Conservation (phyloP, 2,329 filamentous ascomycete genomes). For the Amylocarpus encephaloides region DNA sequence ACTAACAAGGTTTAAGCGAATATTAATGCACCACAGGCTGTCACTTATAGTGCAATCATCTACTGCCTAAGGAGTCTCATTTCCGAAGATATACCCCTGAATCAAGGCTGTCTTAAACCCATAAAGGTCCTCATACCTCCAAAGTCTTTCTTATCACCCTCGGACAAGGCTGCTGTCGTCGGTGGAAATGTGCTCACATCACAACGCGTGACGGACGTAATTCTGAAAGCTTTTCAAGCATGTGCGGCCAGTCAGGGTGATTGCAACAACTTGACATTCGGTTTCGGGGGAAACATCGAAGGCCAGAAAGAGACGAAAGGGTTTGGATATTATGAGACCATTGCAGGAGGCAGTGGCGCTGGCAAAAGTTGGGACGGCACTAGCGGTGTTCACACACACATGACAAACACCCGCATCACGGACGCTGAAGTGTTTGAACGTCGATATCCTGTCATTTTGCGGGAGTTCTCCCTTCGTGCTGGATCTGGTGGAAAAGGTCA, state of each 20-base stretch:
- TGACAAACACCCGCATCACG: constrained; percentile 82
- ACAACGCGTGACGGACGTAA: constrained; percentile 77
- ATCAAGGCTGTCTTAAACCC: constrained; percentile 76
- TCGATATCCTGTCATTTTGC: constrained; percentile 66
- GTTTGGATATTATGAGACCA: constrained; percentile 85
- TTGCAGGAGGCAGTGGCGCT: constrained; percentile 70
- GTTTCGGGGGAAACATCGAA: constrained; percentile 59
- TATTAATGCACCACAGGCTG: constrained; percentile 74
- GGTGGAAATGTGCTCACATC: constrained; percentile 76
- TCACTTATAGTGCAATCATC: constrained; percentile 79
- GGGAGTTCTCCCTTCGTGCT: constrained; percentile 59
- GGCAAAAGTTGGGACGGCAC: constrained; percentile 69
- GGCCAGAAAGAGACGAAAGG: constrained; percentile 46
- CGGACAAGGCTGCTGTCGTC: constrained; percentile 71
- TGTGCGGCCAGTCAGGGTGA: constrained; percentile 75
- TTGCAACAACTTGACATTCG: constrained; percentile 81
- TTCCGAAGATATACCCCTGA: constrained; percentile 74
- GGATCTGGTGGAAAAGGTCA: constrained; percentile 60
- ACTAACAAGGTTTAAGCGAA: constrained; percentile 47
- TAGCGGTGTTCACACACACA: constrained; percentile 55
- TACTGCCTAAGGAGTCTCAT: constrained; percentile 80
- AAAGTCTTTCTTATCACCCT: constrained; percentile 67
- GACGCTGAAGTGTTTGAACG: constrained; percentile 75
- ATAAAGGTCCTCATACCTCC: constrained; percentile 68
- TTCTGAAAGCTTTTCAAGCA: constrained; percentile 72